Evolutionary conservation across 768 basidiomycete species (phyloP), one percentile per base, ranked within the genome.

Genomic region (Calocybe cyanea): DNA sequence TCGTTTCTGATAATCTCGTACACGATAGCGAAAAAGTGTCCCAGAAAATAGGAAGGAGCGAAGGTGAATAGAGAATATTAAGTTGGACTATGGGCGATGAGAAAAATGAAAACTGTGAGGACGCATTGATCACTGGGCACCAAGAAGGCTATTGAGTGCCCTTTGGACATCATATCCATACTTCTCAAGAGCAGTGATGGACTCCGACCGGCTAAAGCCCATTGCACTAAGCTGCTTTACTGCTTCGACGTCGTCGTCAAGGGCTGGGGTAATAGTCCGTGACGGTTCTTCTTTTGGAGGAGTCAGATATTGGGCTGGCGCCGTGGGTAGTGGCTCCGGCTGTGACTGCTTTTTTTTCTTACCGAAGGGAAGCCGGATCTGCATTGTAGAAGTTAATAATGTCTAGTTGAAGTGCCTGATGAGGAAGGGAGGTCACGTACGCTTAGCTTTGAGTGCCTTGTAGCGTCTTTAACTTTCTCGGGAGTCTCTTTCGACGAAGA

Each of bases 131-230:
- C 43, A 53, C 18, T 45, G 43, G 34, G 53, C 46, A 14, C 53
- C 53, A 49, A 94, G 66, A 47, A 93, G 65, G 51, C 77, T 83
- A 61, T 93, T 90, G 46, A 92, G 65, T 14, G 91, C 86, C 58
- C 73, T 79, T 54, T 60, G 83, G 30, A 95, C 77, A 61, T 93
- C 85, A 58, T 95, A 96, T 45, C 81, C 83, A 59, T 87, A 73
- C 46, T 78, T 82, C 63, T 95, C 94, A 5, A 98, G 72, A 10
- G 94, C 92, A 10, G 75, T 76, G 6, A 97, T 78, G 0, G 91
- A 89, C 60, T 93, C 83, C 13, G 70, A 63, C 33, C 94, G 78
- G 50, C 77, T 83, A 71, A 98, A 97, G 19, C 95, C 95, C 93
- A 97, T 96, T 15, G 76, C 77, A 38, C 81, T 82, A 32, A 98